Percentiles rank a stretch among this genome's conserved stretches.
Evolutionary conservation across 441 rosid genomes (phyloP).

Genomic region (Populus hybrid): DNA sequence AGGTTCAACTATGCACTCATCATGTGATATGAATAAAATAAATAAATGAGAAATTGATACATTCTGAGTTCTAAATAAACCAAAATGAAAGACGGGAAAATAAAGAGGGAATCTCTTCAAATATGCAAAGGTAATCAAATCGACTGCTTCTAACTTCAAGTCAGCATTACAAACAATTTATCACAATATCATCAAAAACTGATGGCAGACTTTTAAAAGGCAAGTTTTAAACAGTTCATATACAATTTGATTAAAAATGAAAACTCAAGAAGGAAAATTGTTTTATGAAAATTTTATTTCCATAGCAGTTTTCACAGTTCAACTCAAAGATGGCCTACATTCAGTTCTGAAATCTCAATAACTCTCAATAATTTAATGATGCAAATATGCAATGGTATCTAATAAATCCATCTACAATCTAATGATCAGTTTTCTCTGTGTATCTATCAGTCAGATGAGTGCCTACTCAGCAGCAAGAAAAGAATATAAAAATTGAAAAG

Average conservation of each 20-base stretch:
- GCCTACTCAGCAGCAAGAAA: not conserved
- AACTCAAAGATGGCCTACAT: not conserved
- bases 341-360: too few relatives aligned
- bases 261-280: not conserved
- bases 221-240: too few relatives aligned
- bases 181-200: too few relatives aligned
- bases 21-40: too few relatives aligned
- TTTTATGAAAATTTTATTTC: not conserved
- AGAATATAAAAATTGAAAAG: not conserved
- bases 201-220: too few relatives aligned
- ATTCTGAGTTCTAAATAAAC: not conserved
- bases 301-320: not conserved
- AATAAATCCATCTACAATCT: not conserved
- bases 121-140: too few relatives aligned
- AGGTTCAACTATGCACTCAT: not conserved
- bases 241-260: too few relatives aligned
- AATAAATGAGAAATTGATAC: not conserved
- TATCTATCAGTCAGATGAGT: not conserved
- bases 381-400: too few relatives aligned
- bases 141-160: too few relatives aligned
- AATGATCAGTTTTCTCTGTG: not conserved
- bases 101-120: too few relatives aligned
- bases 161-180: too few relatives aligned
- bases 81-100: not conserved
- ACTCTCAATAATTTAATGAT: not conserved